A percentile compares a stretch with the other conserved stretches of the same genome.
phyloP scores from a whole-genome alignment of 805 yeast species.

The Schwanniomyces yamadae region DNA sequence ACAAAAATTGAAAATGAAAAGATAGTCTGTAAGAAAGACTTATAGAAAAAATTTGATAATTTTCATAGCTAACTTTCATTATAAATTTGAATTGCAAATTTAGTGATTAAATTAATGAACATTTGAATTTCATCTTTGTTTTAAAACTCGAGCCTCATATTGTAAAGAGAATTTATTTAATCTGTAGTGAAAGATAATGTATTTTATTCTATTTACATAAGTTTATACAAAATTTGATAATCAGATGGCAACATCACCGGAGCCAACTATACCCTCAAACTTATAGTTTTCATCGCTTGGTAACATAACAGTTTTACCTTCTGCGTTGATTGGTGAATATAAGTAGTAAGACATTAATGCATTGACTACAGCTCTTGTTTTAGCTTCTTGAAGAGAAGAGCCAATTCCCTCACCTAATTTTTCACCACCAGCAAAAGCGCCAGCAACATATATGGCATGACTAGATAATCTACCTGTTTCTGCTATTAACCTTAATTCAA shows the following conservation, averaged over 20 bases:
- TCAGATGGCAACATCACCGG: slow-evolving; percentile 45
- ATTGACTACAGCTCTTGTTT: slow-evolving; percentile 86
- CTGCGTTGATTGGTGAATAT: slow-evolving; percentile 68
- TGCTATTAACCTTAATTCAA: slow-evolving; percentile 72
- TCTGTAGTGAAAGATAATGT: too few species aligned
- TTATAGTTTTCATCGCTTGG: slow-evolving; percentile 59
- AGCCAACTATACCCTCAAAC: slow-evolving; percentile 41
- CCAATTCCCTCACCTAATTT: slow-evolving; percentile 96
- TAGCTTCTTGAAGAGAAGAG: slow-evolving; percentile 83
- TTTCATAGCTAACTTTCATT: too few species aligned
- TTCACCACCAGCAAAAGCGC: slow-evolving; percentile 80
- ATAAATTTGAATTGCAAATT: too few species aligned
- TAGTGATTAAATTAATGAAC: too few species aligned
- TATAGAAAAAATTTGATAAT: too few species aligned
- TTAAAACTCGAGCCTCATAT: too few species aligned
- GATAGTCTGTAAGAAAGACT: too few species aligned
- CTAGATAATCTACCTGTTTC: slow-evolving; percentile 90
- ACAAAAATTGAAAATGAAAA: too few species aligned
- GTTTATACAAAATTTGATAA: slow-evolving; percentile 12
- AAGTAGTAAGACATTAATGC: slow-evolving; percentile 91
- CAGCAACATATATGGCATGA: slow-evolving; percentile 86
- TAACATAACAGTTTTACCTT: slow-evolving; percentile 42
- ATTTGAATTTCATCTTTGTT: too few species aligned
- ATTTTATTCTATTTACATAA: slow-evolving; percentile 16
- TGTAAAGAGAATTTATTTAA: too few species aligned